phyloP scores from a whole-genome alignment of 352 stramenopile species.

The Phytophthora hibernalis region DNA sequence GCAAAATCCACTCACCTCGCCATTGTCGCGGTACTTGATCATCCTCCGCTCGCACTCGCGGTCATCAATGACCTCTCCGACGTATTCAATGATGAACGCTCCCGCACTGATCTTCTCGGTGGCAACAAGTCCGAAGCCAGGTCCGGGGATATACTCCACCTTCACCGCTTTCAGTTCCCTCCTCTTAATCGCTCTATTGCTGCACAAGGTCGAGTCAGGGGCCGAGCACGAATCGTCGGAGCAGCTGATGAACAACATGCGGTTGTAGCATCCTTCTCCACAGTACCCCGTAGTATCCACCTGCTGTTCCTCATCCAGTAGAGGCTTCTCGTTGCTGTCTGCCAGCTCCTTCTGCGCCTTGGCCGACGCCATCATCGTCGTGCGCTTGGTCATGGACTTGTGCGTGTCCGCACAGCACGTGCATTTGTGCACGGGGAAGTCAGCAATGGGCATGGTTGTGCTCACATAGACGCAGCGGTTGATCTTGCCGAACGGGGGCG shows the following conservation, averaged over 20 bases:
- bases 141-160: conserved; percentile 81
- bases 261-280: conserved; percentile 82
- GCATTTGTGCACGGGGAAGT: conserved; percentile 78
- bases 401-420: conserved; percentile 66
- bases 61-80: conserved; percentile 94
- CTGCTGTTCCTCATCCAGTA: conserved; percentile 27
- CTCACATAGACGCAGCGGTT: conserved; percentile 79
- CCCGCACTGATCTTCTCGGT: conserved; percentile 78
- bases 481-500: conserved; percentile 71
- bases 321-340: conserved; percentile 1
- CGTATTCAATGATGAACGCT: conserved; percentile 95
- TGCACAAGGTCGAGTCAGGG: conserved; percentile 66
- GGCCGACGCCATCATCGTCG: conserved; percentile 56
- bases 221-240: conserved; percentile 81
- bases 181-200: conserved; percentile 78
- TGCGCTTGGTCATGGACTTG: conserved; percentile 60
- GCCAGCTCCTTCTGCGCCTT: conserved; percentile 39
- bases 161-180: conserved; percentile 69
- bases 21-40: conserved; percentile 61
- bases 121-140: conserved; percentile 91
- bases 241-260: conserved; percentile 87
- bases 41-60: conserved; percentile 73
- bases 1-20: conserved; percentile 44
- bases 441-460: conserved; percentile 57
- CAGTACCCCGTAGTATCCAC: conserved; percentile 44